phyloP scores from a whole-genome alignment of 495 filamentous ascomycete genomes.

The Penicillium coffeae region DNA sequence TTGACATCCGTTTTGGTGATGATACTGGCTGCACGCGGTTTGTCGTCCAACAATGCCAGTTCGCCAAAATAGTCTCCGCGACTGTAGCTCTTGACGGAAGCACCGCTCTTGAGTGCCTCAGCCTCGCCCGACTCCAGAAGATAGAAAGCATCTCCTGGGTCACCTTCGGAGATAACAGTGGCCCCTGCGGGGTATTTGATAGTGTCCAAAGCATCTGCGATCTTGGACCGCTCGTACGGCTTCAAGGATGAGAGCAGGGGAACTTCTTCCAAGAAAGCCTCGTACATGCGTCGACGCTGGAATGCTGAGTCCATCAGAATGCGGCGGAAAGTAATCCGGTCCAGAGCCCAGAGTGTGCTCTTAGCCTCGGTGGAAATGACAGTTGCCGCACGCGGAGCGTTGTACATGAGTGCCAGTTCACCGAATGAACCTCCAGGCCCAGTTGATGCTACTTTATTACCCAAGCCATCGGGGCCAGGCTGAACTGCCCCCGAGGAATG shows the following conservation, averaged over 20 bases:
- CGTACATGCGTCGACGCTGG: slow-evolving; percentile 92
- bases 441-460: slow-evolving; percentile 75
- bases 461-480: slow-evolving; percentile 79
- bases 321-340: slow-evolving; percentile 93
- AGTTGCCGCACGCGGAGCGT: slow-evolving; percentile 94
- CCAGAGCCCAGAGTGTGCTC: slow-evolving; percentile 87
- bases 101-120: slow-evolving; percentile 71
- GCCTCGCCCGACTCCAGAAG: slow-evolving; percentile 86
- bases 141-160: slow-evolving; percentile 89
- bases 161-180: slow-evolving; percentile 85
- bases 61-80: slow-evolving; percentile 98
- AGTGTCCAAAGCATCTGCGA: slow-evolving; percentile 91
- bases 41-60: slow-evolving; percentile 86
- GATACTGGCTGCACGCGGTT: slow-evolving; percentile 88
- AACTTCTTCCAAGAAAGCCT: slow-evolving; percentile 96
- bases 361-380: slow-evolving; percentile 77
- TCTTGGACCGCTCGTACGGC: slow-evolving; percentile 89
- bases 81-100: slow-evolving; percentile 68
- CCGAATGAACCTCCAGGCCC: slow-evolving; percentile 94
- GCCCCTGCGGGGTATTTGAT: slow-evolving; percentile 77
- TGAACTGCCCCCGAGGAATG: slow-evolving; percentile 74
- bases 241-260: slow-evolving; percentile 81
- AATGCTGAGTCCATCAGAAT: slow-evolving; percentile 99
- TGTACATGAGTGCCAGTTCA: slow-evolving; percentile 97
- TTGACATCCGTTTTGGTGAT: slow-evolving; percentile 75